A percentile compares a stretch with the other conserved stretches of the same genome.
These are phyloP conservation scores for Lachnellula hyalina DNA, from an alignment of 2,329 filamentous ascomycete species.

Conservation along the genomic window DNA sequence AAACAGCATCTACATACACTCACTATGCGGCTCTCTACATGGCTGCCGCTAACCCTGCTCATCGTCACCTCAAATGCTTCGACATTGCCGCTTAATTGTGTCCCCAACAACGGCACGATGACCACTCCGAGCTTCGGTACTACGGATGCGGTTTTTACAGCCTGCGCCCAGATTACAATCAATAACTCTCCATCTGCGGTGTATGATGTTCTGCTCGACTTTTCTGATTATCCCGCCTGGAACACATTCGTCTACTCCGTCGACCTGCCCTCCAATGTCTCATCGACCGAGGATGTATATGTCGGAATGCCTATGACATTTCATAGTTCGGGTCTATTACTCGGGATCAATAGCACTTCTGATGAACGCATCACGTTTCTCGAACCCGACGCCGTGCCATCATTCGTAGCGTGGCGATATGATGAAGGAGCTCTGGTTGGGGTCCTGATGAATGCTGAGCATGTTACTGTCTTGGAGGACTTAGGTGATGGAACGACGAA, in stretches of 20 bases:
- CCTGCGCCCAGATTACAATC: slow-evolving; percentile 8
- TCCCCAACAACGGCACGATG: slow-evolving; percentile 3
- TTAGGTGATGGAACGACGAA: slow-evolving; percentile 1
- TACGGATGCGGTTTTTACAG: slow-evolving; percentile 7
- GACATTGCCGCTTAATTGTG: slow-evolving; percentile 4
- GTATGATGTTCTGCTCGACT: slow-evolving; percentile 8
- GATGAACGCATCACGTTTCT: slow-evolving; percentile 8
- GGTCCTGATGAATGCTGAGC: slow-evolving; percentile 9
- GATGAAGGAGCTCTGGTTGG: neutral
- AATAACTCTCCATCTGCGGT: neutral
- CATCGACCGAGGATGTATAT: slow-evolving; percentile 5
- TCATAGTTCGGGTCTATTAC: slow-evolving; percentile 6
- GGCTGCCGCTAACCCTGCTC: neutral
- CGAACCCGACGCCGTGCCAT: neutral
- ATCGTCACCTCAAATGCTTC: neutral
- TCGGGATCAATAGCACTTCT: slow-evolving; percentile 5
- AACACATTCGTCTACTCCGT: slow-evolving; percentile 13
- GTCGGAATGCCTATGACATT: slow-evolving; percentile 13
- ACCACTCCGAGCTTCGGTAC: slow-evolving; percentile 8
- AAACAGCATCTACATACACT: no score
- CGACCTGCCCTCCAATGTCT: slow-evolving; percentile 7
- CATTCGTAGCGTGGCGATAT: slow-evolving; percentile 5
- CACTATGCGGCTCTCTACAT: neutral
- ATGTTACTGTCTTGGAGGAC: slow-evolving; percentile 8
- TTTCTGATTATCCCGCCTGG: slow-evolving; percentile 5